These are phyloP conservation scores for Trichoderma asperelloides DNA, from an alignment of 495 filamentous ascomycete genomes.

Conservation along the genomic window DNA sequence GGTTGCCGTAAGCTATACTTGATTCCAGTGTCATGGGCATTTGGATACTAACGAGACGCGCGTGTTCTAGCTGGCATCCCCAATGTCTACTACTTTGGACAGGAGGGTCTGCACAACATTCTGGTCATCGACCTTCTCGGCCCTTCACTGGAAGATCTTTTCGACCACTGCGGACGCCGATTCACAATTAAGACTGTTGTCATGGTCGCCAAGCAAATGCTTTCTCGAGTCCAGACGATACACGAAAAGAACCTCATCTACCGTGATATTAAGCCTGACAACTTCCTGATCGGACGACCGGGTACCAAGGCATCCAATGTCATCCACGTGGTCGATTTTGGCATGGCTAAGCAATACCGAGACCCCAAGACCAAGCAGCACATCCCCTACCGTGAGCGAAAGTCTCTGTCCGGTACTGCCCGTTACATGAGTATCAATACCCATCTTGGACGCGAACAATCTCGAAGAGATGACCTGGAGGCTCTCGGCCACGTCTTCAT, in stretches of 20 bases:
- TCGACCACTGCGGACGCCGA: constrained; percentile 92
- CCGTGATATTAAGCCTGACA: constrained; percentile 98
- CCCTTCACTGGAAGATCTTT: constrained; percentile 92
- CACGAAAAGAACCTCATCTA: constrained; percentile 99
- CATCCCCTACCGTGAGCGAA: constrained; percentile 96
- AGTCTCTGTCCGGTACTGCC: constrained; percentile 93
- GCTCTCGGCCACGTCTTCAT: constrained; percentile 97
- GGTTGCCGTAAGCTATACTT: constrained; percentile 68
- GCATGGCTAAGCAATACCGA: constrained; percentile 99
- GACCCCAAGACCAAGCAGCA: constrained; percentile 99
- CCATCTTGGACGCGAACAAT: constrained; percentile 93
- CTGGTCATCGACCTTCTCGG: constrained; percentile 97
- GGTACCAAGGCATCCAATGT: constrained; percentile 90
- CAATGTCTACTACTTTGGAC: constrained; percentile 99
- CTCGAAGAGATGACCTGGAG: constrained; percentile 91
- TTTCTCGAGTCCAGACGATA: constrained; percentile 97
- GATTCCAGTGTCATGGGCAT: neutral
- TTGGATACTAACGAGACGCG: neutral
- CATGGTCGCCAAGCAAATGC: constrained; percentile 99
- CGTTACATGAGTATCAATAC: constrained; percentile 99
- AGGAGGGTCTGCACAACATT: constrained; percentile 98
- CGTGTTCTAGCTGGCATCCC: constrained; percentile 77
- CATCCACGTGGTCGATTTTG: constrained; percentile 98
- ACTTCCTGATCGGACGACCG: constrained; percentile 96
- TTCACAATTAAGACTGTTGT: constrained; percentile 97